Evolutionary conservation across 2,329 filamentous ascomycete genomes (phyloP), one percentile per base, ranked within the genome.

Genomic region (Ceratocystis variospora): DNA sequence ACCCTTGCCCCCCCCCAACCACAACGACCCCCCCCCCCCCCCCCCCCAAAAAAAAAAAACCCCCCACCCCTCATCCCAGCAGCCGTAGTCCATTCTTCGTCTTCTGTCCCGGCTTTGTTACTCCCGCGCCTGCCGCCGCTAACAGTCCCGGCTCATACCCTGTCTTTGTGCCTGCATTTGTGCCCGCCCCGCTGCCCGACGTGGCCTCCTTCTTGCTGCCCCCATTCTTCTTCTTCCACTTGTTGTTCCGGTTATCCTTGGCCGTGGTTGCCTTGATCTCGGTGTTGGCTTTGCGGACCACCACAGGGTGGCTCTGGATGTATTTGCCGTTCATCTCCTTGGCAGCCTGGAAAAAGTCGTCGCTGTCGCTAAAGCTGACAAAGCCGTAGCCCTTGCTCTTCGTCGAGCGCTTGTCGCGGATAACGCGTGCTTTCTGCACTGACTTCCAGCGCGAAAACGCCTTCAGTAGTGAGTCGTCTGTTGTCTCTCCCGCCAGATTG

Each of bases 281-380:
- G 5, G 93, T 96, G 71, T 87, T 96, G 70, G 89, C 90, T 75
- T 94, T 89, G 75, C 89, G 87, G 70, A 97, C 83, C 31, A 89
- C 79, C 33, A 96, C 89, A 0, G 94, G 94, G 75, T 97, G 94
- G 74, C 91, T 96, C 72, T 96, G 93, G 73, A 99, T 97, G 77
- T 99, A 99, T 78, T 99, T 97, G 71, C 92, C 92, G 73, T 96
- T 89, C 94, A 97, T 97, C 78, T 97, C 93, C 77, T 94, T 91
- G 72, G 91, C 93, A 1, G 94, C 93, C 72, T 90, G 85, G 80
- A 99, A 97, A 75, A 95, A 97, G 73, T 96, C 92, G 75, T 99
- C 94, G 37, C 91, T 89, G 73, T 96, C 89, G 72, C 87, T 88
- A 77, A 99, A 97, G 76, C 90, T 94, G 66, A 99, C 92, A 73